Evolutionary conservation across 495 filamentous ascomycete species (phyloP).

Genomic region (Astrothelium subdiscretum): DNA sequence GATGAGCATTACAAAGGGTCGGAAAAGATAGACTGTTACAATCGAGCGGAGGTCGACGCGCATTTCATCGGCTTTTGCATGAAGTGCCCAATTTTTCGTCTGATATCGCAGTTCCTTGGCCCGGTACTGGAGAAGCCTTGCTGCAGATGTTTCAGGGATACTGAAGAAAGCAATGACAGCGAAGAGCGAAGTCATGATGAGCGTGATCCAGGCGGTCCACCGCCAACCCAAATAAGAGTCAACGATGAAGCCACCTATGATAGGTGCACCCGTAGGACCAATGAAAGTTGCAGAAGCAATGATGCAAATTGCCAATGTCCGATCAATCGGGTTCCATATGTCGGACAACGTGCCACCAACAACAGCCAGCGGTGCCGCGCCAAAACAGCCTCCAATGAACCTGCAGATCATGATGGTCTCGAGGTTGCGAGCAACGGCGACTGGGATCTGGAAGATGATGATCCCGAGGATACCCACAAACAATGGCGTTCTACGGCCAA

Average conservation of each 20-base stretch:
- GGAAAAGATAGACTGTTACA: conserved; percentile 1
- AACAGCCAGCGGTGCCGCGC: conserved; percentile 50
- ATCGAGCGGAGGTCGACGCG: conserved; percentile 24
- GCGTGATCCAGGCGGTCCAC: conserved; percentile 12
- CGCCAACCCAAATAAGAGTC: conserved; percentile 9
- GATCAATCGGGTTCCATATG: conserved; percentile 45
- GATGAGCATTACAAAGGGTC: conserved; percentile 45
- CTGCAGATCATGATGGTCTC: conserved; percentile 49
- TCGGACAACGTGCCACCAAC: conserved; percentile 50
- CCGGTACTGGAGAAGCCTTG: conserved; percentile 39
- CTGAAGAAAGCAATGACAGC: conserved; percentile 33
- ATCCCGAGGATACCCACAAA: conserved; percentile 43
- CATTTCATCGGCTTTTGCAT: conserved; percentile 44
- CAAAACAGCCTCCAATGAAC: conserved; percentile 52
- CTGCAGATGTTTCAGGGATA: conserved; percentile 48
- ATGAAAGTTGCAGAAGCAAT: conserved; percentile 43
- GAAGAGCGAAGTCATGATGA: conserved; percentile 8
- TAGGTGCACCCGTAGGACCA: conserved; percentile 44
- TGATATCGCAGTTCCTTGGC: conserved; percentile 44
- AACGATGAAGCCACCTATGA: conserved; percentile 31
- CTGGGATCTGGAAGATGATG: conserved; percentile 50
- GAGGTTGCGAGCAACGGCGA: conserved; percentile 48
- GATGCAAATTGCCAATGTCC: conserved; percentile 46
- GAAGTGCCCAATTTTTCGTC: conserved; percentile 47
- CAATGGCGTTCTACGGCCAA: conserved; percentile 43